Conservation (phyloP, 106 monocot genomes). For the Dendrobium huoshanense region DNA sequence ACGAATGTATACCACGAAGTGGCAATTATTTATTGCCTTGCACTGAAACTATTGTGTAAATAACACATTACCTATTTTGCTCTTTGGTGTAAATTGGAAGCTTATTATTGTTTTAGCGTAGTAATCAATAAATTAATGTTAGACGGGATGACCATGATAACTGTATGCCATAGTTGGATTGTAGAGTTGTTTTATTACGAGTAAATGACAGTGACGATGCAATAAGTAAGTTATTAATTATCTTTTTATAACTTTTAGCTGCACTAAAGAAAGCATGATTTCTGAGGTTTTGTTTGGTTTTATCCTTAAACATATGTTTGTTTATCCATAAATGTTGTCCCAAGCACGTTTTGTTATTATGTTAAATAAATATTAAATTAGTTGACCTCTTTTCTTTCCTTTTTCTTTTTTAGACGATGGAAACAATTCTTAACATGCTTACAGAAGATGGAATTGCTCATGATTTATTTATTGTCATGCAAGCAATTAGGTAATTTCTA, state of each 20-base stretch:
- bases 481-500: slow-evolving; percentile 66
- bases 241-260: slow-evolving; percentile 2
- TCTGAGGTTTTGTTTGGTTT: not conserved
- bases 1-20: not conserved
- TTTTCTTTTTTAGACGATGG: slow-evolving; percentile 47
- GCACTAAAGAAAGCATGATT: not conserved
- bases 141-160: not conserved
- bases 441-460: slow-evolving; percentile 42
- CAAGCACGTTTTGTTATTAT: not conserved
- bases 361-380: too few species aligned
- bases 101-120: not conserved
- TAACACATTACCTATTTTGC: not conserved
- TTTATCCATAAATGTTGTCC: not conserved
- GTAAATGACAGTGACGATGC: not conserved
- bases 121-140: not conserved
- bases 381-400: not conserved
- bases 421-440: slow-evolving; percentile 66
- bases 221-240: not conserved
- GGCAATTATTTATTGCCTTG: not conserved
- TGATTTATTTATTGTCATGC: slow-evolving; percentile 68
- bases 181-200: not conserved
- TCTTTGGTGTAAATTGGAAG: not conserved
- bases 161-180: not conserved
- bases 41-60: not conserved
- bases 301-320: not conserved